Conservation (phyloP, 2,329 filamentous ascomycete species). For the Ceratocystis papillata region DNA sequence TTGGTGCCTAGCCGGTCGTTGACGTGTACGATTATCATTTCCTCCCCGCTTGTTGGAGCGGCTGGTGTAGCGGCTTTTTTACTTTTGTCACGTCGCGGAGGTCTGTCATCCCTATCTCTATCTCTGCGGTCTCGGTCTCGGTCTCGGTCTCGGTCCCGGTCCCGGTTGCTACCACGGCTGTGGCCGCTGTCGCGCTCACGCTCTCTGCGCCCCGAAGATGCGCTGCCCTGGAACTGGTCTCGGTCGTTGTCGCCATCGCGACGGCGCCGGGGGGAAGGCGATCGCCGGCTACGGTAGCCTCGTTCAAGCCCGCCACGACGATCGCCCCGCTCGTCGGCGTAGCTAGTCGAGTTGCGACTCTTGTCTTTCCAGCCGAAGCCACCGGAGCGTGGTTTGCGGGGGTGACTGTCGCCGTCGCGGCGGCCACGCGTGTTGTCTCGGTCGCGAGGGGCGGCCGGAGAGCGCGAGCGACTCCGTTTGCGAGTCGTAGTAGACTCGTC, state of each 20-base stretch:
- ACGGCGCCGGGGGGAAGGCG: conserved; percentile 13
- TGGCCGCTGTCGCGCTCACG: conserved; percentile 25
- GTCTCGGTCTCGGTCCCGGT: background rate
- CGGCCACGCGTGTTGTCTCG: conserved; percentile 36
- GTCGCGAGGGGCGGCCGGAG: conserved; percentile 30
- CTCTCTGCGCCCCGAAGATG: conserved; percentile 25
- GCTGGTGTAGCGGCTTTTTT: conserved; percentile 30
- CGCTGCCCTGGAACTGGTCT: no score
- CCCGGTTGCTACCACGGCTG: conserved; percentile 28
- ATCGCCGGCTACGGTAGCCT: conserved; percentile 26
- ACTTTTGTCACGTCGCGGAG: conserved; percentile 30
- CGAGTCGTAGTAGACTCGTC: background rate
- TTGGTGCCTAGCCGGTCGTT: conserved; percentile 97
- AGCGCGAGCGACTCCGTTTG: conserved; percentile 8
- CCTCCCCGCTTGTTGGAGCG: conserved; percentile 40
- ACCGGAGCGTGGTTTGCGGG: conserved; percentile 27
- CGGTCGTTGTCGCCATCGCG: conserved; percentile 21
- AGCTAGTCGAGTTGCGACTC: conserved; percentile 35
- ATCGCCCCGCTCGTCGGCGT: conserved; percentile 32
- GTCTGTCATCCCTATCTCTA: conserved; percentile 31
- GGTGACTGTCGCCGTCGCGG: conserved; percentile 34
- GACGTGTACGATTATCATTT: conserved; percentile 88
- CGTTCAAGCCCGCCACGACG: conserved; percentile 34
- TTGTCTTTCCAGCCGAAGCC: conserved; percentile 47
- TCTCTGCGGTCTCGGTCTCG: conserved; percentile 25